Evolutionary conservation across 371 early-diverging fungal species (phyloP).

Genomic region (Haplosporangium sp.): DNA sequence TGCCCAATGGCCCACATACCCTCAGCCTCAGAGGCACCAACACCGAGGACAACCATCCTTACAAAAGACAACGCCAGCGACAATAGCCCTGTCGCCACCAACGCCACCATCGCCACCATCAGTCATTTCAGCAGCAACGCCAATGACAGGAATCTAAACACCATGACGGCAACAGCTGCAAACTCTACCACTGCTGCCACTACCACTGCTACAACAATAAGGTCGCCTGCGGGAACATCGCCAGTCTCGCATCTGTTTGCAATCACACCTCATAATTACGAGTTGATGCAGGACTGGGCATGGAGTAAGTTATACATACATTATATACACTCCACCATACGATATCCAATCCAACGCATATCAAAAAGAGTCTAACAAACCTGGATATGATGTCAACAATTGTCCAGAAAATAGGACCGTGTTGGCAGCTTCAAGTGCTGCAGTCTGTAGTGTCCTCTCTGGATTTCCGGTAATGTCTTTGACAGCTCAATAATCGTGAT

Average conservation of each 20-base stretch:
- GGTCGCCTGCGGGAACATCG: slow-evolving; percentile 11
- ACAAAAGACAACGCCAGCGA: no score
- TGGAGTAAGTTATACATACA: slow-evolving; percentile 36
- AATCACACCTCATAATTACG: slow-evolving; percentile 39
- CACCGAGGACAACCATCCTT: neutral
- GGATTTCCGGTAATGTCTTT: slow-evolving; percentile 64
- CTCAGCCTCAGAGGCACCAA: slow-evolving; percentile 7
- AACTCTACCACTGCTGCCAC: no score
- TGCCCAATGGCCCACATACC: slow-evolving; percentile 4
- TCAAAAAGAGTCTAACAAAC: no score
- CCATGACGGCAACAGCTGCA: neutral
- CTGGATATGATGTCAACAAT: no score
- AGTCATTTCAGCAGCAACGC: slow-evolving; percentile 4
- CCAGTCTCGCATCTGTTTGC: slow-evolving; percentile 37
- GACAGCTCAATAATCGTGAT: neutral
- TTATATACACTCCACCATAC: no score
- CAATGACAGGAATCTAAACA: neutral
- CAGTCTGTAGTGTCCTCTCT: slow-evolving; percentile 65
- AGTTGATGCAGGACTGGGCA: slow-evolving; percentile 39
- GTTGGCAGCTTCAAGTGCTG: slow-evolving; percentile 73
- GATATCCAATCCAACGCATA: no score
- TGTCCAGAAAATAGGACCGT: slow-evolving; percentile 66
- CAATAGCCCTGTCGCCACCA: neutral
- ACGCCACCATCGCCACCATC: slow-evolving; percentile 4
- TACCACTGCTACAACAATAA: neutral